Evolutionary conservation across 352 stramenopile genomes (phyloP), one percentile per base, ranked within the genome.

Genomic region (Globisporangium irregulare): DNA sequence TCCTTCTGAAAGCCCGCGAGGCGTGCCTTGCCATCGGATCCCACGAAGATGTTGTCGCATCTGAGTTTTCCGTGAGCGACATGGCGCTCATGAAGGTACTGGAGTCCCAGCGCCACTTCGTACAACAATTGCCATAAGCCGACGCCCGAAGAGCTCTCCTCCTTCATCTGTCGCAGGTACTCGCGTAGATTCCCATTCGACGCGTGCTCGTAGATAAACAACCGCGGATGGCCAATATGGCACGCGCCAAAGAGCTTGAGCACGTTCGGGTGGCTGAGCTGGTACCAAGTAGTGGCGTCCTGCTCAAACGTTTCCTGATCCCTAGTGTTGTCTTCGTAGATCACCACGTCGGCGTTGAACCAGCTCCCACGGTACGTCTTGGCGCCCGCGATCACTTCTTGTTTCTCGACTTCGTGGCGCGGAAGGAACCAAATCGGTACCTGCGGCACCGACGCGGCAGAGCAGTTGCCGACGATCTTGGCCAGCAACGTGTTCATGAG

Each of bases 61-160:
- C 38, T 18, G 22, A 73, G 48, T 34, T 75, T 62, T 8, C 75
- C 43, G 60, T 82, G 76, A 24, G 80, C 60, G n/a, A 83, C 53
- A 12, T 60, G 54, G 18, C 48, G 32, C 14, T 64, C 62, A 51
- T 85, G 78, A 8, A 82, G 43, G 73, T 96, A 97, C 25, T 84
- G 81, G 12, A 97, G 66, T 4, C 65, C 78, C 3, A 59, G 36
- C 8, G 71, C 61, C 18, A 76, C 46, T 53, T 78, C 55, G 32
- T 59, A 63, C 22, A 70, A 20, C 14, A 38, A 22, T 41, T 29
- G 56, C 64, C 64, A 70, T 29, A 57, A 20, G 18, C 38, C 38
- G 5, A 6, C 7, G 18, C 18, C 41, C 20, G 3, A 24, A 3
- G 56, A 25, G 8, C 43, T 10, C 3, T 38, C 32, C 1, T 41